These are phyloP conservation scores for Limonium bicolor DNA, from an alignment of 148 eudicot species.

Conservation along the genomic window DNA sequence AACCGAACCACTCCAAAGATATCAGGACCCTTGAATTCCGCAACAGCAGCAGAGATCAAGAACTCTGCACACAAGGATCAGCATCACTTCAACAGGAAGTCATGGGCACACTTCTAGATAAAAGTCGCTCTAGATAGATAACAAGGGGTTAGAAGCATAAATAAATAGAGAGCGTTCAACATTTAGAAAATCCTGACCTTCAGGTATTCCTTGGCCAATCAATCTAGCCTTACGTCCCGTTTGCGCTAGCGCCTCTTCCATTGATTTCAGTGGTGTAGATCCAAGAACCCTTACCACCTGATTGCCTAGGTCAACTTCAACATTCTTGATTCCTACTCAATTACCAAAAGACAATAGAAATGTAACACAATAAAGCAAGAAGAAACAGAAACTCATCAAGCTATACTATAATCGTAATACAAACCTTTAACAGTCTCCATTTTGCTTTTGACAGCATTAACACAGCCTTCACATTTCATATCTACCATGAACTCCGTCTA, in stretches of 20 bases:
- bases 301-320: slow-evolving; percentile 82
- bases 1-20: slow-evolving; percentile 88
- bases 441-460: slow-evolving; percentile 58
- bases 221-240: slow-evolving; percentile 68
- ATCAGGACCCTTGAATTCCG: slow-evolving; percentile 88
- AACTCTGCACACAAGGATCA: slow-evolving; percentile 35
- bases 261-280: slow-evolving; percentile 44
- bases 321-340: slow-evolving; percentile 54
- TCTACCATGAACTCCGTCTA: slow-evolving; percentile 99
- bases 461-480: slow-evolving; percentile 91
- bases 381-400: too few relatives aligned
- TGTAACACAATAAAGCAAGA: too few relatives aligned
- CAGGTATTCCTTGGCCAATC: slow-evolving; percentile 91
- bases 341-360: too few relatives aligned
- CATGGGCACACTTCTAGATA: neutral
- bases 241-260: slow-evolving; percentile 84
- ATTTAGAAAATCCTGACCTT: slow-evolving; percentile 30
- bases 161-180: neutral
- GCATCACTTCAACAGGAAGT: neutral
- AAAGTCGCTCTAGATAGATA: neutral
- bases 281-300: slow-evolving; percentile 87
- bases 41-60: slow-evolving; percentile 89
- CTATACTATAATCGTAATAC: too few relatives aligned
- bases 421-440: slow-evolving; percentile 61
- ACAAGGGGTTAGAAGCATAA: neutral